Evolutionary conservation across 495 filamentous ascomycete genomes (phyloP), one percentile per base, ranked within the genome.

Genomic region (Xylaria nigripes): DNA sequence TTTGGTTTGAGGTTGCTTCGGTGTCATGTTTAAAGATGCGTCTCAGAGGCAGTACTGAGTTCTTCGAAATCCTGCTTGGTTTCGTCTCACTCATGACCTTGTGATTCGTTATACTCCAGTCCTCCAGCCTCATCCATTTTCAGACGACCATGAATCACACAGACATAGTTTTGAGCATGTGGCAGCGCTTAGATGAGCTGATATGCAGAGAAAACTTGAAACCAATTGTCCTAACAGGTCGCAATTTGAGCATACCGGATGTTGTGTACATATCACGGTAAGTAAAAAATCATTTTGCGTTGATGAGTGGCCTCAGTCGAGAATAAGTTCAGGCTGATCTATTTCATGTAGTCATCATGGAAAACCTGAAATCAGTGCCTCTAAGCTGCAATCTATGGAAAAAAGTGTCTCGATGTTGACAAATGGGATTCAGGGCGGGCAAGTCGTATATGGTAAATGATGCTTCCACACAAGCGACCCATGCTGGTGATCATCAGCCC

Each of bases 81-180:
- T n/a, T n/a, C n/a, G n/a, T n/a, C n/a, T n/a, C n/a, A n/a, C n/a
- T n/a, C n/a, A n/a, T n/a, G n/a, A n/a, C n/a, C n/a, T n/a, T n/a
- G n/a, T n/a, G n/a, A n/a, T n/a, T n/a, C n/a, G n/a, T n/a, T n/a
- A n/a, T n/a, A n/a, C n/a, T n/a, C n/a, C n/a, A n/a, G n/a, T n/a
- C n/a, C n/a, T n/a, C n/a, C n/a, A n/a, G n/a, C n/a, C n/a, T n/a
- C n/a, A n/a, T n/a, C n/a, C n/a, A n/a, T n/a, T n/a, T n/a, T n/a
- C n/a, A n/a, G n/a, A n/a, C n/a, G n/a, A 45, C 18, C 43, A 45
- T 45, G 43, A 22, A 45, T 22, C 46, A 49, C n/a, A 49, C 46
- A 6, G 46, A 49, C 3, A 15, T 49, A 13, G 24, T 49, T 49
- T 27, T 49, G 6, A 4, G 46, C 19, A 15, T 34, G 7, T 49